phyloP scores from a whole-genome alignment of 2,329 filamentous ascomycete genomes.

The Stagonosporopsis cucurbitacearum region DNA sequence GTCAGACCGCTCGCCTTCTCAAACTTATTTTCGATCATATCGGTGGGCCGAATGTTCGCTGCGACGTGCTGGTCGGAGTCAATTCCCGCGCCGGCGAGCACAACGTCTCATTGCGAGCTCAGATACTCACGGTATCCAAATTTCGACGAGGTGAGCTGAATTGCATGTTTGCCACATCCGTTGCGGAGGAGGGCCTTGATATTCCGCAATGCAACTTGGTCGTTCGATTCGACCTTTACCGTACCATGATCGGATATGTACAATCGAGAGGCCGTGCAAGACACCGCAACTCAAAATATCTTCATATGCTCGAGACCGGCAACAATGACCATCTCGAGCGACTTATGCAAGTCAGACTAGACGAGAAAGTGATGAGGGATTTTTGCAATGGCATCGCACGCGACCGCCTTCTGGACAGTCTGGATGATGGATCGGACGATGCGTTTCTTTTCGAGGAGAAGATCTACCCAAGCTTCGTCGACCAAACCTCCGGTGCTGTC shows the following conservation, averaged over 20 bases:
- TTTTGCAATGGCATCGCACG: constrained; percentile 79
- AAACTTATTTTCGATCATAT: constrained; percentile 69
- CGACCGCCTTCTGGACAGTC: constrained; percentile 71
- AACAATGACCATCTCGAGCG: constrained; percentile 67
- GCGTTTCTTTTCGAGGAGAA: constrained; percentile 61
- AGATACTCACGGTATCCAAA: constrained; percentile 73
- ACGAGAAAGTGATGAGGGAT: constrained; percentile 67
- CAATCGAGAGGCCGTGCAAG: constrained; percentile 90
- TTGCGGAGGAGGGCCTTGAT: constrained; percentile 71
- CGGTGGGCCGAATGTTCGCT: constrained; percentile 63
- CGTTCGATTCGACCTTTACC: constrained; percentile 82
- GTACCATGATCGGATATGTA: constrained; percentile 91
- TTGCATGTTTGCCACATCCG: constrained; percentile 68
- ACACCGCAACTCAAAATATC: constrained; percentile 76
- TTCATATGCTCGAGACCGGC: constrained; percentile 79
- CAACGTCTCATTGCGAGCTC: constrained; percentile 73
- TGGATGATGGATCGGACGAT: constrained; percentile 63
- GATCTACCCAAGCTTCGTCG: constrained; percentile 61
- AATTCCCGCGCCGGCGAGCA: constrained; percentile 61
- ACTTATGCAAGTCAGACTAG: constrained; percentile 65
- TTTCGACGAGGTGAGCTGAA: constrained; percentile 66
- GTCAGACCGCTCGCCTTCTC: constrained; percentile 78
- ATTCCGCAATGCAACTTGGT: constrained; percentile 72
- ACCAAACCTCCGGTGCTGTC: constrained; percentile 74
- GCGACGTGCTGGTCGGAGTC: constrained; percentile 70